Conservation (phyloP, 108 stramenopile genomes). For the Aurantiochytrium sp. region DNA sequence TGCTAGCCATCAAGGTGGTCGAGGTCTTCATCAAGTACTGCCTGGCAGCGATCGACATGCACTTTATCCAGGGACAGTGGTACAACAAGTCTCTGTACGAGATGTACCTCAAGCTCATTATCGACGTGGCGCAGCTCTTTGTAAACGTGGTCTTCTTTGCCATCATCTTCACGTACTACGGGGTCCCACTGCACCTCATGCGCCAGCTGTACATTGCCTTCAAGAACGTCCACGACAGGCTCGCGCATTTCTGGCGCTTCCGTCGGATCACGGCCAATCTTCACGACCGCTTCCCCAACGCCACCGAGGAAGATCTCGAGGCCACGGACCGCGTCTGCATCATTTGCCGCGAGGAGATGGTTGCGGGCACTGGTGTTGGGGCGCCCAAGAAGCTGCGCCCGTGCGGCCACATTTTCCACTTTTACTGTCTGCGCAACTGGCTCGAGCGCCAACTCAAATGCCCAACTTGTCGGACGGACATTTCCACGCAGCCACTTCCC, state of each 20-base stretch:
- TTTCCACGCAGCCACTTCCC: conserved; percentile 49
- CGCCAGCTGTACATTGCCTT: conserved; percentile 83
- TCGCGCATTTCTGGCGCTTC: conserved; percentile 74
- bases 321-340: conserved; percentile 80
- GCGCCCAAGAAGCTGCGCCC: conserved; percentile 75
- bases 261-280: conserved; percentile 80
- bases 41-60: conserved; percentile 75
- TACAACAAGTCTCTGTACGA: conserved; percentile 46
- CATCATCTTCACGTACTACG: conserved; percentile 87
- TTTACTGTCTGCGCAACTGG: conserved; percentile 87
- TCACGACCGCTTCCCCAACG: conserved; percentile 80
- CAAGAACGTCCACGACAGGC: conserved; percentile 64
- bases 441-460: conserved; percentile 94
- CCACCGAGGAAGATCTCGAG: conserved; percentile 77
- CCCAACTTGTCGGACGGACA: conserved; percentile 90
- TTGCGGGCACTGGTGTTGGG: conserved; percentile 54
- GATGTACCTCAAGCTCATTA: conserved; percentile 84
- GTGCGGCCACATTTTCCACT: conserved; percentile 86
- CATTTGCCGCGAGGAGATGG: conserved; percentile 95
- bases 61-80: conserved; percentile 46
- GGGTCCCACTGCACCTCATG: conserved; percentile 90
- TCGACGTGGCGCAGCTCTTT: conserved; percentile 82
- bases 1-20: conserved; percentile 71
- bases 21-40: conserved; percentile 65
- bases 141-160: conserved; percentile 89